phyloP scores from a whole-genome alignment of 768 basidiomycete genomes.

The Lentinula detonsa region DNA sequence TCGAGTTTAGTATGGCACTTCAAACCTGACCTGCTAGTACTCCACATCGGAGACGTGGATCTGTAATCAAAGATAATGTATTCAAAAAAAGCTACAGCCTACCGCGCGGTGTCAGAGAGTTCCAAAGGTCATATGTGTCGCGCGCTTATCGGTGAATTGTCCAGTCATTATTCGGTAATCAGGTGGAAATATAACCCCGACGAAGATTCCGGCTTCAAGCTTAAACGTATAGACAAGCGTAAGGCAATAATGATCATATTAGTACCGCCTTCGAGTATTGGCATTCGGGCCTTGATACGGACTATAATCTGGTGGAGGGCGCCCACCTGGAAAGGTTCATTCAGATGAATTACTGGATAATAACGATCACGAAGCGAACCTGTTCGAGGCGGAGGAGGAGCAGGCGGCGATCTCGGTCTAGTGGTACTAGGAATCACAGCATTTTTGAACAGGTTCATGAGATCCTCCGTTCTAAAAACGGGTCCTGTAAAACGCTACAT shows the following conservation, averaged over 20 bases:
- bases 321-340: conserved; percentile 36
- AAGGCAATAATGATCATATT: neutral
- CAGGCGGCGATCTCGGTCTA: conserved; percentile 53
- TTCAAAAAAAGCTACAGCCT: neutral
- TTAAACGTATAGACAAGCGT: neutral
- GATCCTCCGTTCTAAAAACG: conserved; percentile 83
- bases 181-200: neutral
- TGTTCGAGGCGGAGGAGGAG: conserved; percentile 48
- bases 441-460: conserved; percentile 79
- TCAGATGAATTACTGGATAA: neutral
- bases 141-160: neutral
- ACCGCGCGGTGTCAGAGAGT: neutral
- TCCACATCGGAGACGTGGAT: neutral
- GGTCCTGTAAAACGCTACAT: conserved; percentile 52
- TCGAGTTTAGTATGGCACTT: neutral
- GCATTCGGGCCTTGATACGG: conserved; percentile 75
- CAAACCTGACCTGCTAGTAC: neutral
- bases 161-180: neutral
- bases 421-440: conserved; percentile 70
- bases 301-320: conserved; percentile 83
- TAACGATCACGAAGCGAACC: conserved; percentile 24
- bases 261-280: conserved; percentile 23
- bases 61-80: neutral
- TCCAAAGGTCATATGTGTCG: neutral
- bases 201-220: neutral